A percentile compares a stretch with the other conserved stretches of the same genome.
Evolutionary conservation across 2,329 filamentous ascomycete genomes (phyloP).

Genomic region (Beauveria scarabaeidicola): DNA sequence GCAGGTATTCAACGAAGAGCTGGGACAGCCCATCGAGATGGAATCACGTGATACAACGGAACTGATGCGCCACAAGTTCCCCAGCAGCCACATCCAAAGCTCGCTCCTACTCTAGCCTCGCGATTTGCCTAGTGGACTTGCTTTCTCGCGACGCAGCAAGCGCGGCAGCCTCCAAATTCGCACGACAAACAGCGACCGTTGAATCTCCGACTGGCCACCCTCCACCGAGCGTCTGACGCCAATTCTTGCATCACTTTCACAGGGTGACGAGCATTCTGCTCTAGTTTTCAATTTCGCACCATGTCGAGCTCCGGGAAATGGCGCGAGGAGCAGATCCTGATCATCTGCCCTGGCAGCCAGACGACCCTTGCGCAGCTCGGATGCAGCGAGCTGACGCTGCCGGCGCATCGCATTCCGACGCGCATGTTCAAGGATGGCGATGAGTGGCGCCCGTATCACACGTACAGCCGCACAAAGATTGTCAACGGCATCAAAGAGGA

Average conservation of each 20-base stretch:
- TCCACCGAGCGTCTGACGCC: not conserved
- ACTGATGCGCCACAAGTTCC: not conserved
- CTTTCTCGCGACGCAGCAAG: slow-evolving; percentile 8
- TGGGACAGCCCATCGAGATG: not conserved
- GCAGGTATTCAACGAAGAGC: no score
- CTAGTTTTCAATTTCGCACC: slow-evolving; percentile 12
- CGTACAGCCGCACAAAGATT: slow-evolving; percentile 55
- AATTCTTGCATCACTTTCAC: not conserved
- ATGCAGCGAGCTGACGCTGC: slow-evolving; percentile 82
- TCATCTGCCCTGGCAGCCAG: slow-evolving; percentile 77
- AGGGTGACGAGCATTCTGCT: not conserved
- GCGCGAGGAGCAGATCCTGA: slow-evolving; percentile 56
- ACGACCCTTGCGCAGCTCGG: slow-evolving; percentile 88
- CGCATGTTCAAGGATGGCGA: slow-evolving; percentile 90
- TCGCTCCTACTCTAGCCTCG: slow-evolving; percentile 1
- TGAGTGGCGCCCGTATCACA: slow-evolving; percentile 67
- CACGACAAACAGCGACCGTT: slow-evolving; percentile 2
- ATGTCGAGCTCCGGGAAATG: slow-evolving; percentile 54
- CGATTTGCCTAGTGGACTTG: not conserved
- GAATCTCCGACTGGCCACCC: not conserved
- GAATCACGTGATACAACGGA: not conserved
- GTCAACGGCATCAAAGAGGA: slow-evolving; percentile 44
- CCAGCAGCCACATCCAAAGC: slow-evolving; percentile 6
- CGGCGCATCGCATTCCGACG: slow-evolving; percentile 77
- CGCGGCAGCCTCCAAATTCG: not conserved